Evolutionary conservation across 164 flowering plant genomes (phyloP).

Genomic region (Vitis rupestris): DNA sequence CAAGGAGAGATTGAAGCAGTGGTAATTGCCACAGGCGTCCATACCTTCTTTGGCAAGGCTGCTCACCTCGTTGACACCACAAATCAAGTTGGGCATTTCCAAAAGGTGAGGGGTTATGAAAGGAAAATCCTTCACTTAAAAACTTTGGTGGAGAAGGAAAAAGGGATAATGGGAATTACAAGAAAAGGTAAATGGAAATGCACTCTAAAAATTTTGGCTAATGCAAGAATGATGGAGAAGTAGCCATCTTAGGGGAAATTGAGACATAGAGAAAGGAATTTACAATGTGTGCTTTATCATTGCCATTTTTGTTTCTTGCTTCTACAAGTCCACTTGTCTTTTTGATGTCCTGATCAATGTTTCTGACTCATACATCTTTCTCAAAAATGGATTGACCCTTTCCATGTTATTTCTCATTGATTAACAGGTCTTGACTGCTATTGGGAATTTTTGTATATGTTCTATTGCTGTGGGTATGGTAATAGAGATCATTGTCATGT

Average conservation of each 20-base stretch:
- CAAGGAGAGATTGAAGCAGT: conserved; percentile 69
- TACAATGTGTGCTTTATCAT: no score
- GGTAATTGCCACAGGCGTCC: conserved; percentile 68
- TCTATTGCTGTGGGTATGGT: conserved; percentile 77
- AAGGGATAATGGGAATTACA: neutral
- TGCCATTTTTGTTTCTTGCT: neutral
- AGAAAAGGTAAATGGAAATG: neutral
- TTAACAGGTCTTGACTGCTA: conserved; percentile 71
- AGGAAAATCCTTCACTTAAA: neutral
- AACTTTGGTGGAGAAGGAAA: neutral
- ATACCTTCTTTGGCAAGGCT: conserved; percentile 71
- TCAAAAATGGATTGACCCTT: neutral
- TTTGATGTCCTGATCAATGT: neutral
- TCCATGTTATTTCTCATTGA: neutral
- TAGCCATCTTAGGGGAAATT: no score
- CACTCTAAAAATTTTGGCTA: neutral
- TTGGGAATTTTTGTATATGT: conserved; percentile 77
- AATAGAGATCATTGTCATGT: conserved; percentile 72
- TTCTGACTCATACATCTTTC: neutral
- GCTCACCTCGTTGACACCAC: conserved; percentile 66
- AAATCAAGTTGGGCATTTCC: conserved; percentile 60
- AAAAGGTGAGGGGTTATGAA: conserved; percentile 35
- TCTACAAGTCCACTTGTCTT: neutral
- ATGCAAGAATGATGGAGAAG: no score
- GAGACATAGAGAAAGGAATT: no score